Conservation (phyloP, 768 basidiomycete species). For the Lentinula aciculospora region DNA sequence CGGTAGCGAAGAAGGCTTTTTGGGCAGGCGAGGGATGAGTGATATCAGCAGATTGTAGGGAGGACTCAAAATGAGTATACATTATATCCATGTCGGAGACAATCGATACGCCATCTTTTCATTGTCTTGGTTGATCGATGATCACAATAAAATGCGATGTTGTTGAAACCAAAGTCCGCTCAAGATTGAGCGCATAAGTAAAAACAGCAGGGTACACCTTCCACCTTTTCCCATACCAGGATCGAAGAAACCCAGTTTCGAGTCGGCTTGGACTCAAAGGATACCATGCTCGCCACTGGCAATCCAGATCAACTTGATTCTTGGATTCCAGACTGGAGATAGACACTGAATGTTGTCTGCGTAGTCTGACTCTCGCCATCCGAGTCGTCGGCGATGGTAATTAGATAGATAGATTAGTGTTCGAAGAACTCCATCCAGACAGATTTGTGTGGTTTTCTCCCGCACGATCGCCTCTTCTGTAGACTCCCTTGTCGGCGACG, state of each 20-base stretch:
- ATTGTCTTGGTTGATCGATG: no score
- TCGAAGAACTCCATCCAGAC: conserved; percentile 20
- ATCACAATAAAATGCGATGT: no score
- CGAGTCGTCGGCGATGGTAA: no score
- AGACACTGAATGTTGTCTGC: conserved; percentile 16
- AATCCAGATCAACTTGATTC: conserved; percentile 22
- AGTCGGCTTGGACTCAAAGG: background rate
- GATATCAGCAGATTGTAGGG: no score
- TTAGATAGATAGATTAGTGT: no score
- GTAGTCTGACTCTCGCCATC: conserved; percentile 23
- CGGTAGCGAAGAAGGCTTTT: no score
- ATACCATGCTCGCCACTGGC: conserved; percentile 8
- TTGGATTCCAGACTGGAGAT: conserved; percentile 13
- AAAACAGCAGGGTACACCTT: conserved; percentile 10
- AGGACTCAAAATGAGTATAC: no score
- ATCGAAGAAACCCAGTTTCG: conserved; percentile 12
- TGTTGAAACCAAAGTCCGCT: no score
- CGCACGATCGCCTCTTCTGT: conserved; percentile 19
- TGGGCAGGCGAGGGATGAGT: no score
- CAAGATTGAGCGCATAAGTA: no score
- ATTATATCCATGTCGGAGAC: no score
- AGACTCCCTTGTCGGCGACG: conserved; percentile 14
- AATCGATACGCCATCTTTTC: no score
- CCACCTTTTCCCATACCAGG: conserved; percentile 24
- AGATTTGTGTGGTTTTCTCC: conserved; percentile 19